These are phyloP conservation scores for Alternaria arbusti DNA, from an alignment of 2,329 filamentous ascomycete genomes.

Conservation along the genomic window DNA sequence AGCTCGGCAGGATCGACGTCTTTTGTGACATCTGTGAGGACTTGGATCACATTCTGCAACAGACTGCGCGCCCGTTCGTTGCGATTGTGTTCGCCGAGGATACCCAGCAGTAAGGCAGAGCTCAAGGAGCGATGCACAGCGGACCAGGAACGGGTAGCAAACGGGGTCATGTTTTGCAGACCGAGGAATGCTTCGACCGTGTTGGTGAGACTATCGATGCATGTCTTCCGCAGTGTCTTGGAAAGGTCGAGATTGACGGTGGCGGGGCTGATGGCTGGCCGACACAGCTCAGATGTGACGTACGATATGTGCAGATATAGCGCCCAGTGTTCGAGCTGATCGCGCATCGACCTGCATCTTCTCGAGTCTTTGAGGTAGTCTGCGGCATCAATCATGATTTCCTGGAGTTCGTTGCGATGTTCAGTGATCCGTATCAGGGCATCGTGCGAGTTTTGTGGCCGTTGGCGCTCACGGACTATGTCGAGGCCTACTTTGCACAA, in stretches of 20 bases:
- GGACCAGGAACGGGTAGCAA: conserved; percentile 53
- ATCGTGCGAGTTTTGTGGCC: conserved; percentile 60
- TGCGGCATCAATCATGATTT: conserved; percentile 64
- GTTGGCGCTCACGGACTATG: conserved; percentile 64
- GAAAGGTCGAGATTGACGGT: conserved; percentile 53
- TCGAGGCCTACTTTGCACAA: conserved; percentile 66
- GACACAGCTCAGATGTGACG: conserved; percentile 67
- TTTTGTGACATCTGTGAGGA: conserved; percentile 56
- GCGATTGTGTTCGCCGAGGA: conserved; percentile 52
- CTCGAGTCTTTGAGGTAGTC: conserved; percentile 63
- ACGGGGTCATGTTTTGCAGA: conserved; percentile 59
- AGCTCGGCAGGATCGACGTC: conserved; percentile 56
- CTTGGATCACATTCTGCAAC: conserved; percentile 54
- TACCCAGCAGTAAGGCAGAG: conserved; percentile 53
- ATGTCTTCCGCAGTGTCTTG: conserved; percentile 60
- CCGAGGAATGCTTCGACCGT: conserved; percentile 68
- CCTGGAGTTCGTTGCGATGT: conserved; percentile 63
- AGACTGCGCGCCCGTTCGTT: conserved; percentile 55
- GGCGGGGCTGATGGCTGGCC: conserved; percentile 64
- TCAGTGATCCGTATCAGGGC: conserved; percentile 61
- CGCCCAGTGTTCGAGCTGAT: conserved; percentile 66
- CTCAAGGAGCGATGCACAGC: conserved; percentile 53
- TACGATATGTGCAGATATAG: conserved; percentile 68
- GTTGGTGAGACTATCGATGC: conserved; percentile 61
- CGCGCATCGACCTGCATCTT: conserved; percentile 54